Evolutionary conservation across 495 filamentous ascomycete species (phyloP), one percentile per base, ranked within the genome.

Genomic region (Podospora pseudoanserina): DNA sequence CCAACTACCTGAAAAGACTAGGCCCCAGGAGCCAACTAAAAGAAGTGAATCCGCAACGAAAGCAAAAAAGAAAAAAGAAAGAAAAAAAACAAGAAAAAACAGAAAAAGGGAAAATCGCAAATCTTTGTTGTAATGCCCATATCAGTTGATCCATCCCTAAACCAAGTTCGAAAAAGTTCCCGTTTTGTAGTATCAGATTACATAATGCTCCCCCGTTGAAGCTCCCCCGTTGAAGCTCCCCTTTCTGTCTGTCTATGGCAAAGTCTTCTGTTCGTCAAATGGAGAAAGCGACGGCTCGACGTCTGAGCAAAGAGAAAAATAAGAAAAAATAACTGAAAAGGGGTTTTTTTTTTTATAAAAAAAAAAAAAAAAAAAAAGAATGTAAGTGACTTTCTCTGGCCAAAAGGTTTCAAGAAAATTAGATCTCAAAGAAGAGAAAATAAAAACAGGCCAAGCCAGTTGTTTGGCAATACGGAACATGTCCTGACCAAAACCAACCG

Each of bases 141-240:
- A 69, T 68, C 70, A 70, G 60, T 53, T 69, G 32, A 63, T 62
- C 66, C 64, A 59, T 65, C 59, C 70, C 73, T 63, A 69, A 72
- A 67, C 72, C 70, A 69, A 71, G 65, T 64, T 68, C 30, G 68
- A 61, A 55, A 61, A 30, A 26, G 34, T 67, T 72, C 63, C 68
- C 71, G 70, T 77, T 79, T 76, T 63, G 61, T 72, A 74, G 67
- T 76, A 72, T 78, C 78, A 76, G 78, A 76, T 79, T 79, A 79
- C 77, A 77, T 73, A 73, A 73, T 77, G 72, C 75, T 76, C 75
- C 75, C 72, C 77, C 77, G 76, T 72, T 72, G 71, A 73, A 75
- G 18, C 49, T 1, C 70, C 66, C 30, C 32, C 76, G 76, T 72
- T 72, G 71, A 73, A 75, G 18, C 49, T 1, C 70, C 66, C 30